A percentile compares a stretch with the other conserved stretches of the same genome.
Conservation (phyloP, 2,329 filamentous ascomycete genomes). For the Pezicula radicicola region DNA sequence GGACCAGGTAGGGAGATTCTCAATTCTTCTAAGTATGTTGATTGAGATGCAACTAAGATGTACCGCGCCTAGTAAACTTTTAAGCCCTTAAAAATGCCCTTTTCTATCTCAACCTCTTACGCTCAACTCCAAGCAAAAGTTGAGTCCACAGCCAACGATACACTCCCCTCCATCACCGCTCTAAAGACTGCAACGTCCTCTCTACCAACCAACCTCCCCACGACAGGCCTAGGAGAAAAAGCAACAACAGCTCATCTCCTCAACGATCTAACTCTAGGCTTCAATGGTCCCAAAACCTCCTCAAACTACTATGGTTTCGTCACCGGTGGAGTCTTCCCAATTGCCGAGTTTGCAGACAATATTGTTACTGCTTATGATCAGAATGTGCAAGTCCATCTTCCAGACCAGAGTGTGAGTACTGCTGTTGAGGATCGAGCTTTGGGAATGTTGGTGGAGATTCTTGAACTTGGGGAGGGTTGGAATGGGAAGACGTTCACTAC, state of each 20-base stretch:
- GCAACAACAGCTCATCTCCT: constrained; percentile 39
- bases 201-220: constrained; percentile 34
- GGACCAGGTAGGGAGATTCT: too few species aligned
- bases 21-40: too few species aligned
- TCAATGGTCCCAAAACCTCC: constrained; percentile 28
- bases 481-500: constrained; percentile 79
- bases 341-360: constrained; percentile 79
- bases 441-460: constrained; percentile 63
- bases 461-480: constrained; percentile 60
- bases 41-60: too few species aligned
- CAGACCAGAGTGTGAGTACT: constrained; percentile 71
- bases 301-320: constrained; percentile 80
- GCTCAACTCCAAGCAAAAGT: constrained; percentile 16
- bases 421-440: constrained; percentile 73
- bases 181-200: constrained; percentile 16
- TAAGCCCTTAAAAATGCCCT: constrained; percentile 10
- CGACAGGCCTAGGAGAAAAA: constrained; percentile 38
- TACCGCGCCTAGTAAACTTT: too few species aligned
- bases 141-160: constrained; percentile 14
- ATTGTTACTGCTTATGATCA: constrained; percentile 80
- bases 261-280: constrained; percentile 39
- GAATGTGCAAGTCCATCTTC: constrained; percentile 80
- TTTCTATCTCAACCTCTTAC: constrained; percentile 22
- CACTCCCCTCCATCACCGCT: constrained; percentile 19
- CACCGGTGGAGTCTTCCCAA: constrained; percentile 75